A percentile compares a stretch with the other conserved stretches of the same genome.
These are phyloP conservation scores for Pestalotiopsis sp. DNA, from an alignment of 2,329 filamentous ascomycete species.

Conservation along the genomic window DNA sequence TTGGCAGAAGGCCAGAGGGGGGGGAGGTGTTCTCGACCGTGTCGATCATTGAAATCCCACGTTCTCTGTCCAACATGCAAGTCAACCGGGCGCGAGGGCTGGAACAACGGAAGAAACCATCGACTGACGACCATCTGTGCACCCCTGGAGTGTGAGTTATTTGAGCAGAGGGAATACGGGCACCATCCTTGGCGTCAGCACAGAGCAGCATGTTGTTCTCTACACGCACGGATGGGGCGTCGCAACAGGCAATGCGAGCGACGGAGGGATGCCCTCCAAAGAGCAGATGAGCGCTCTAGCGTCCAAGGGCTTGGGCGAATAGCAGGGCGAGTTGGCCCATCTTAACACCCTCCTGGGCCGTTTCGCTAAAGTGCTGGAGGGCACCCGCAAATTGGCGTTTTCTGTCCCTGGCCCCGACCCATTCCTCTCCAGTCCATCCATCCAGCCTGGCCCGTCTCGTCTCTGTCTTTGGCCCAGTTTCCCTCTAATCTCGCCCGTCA, in stretches of 20 bases:
- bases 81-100: neutral
- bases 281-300: slow-evolving; percentile 1
- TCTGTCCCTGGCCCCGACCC: slow-evolving; percentile 18
- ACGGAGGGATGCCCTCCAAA: neutral
- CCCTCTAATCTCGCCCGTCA: neutral
- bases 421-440: slow-evolving; percentile 5
- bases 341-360: slow-evolving; percentile 12
- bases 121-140: neutral
- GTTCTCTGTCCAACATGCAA: slow-evolving; percentile 6
- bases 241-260: neutral
- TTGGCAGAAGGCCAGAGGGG: neutral
- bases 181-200: neutral
- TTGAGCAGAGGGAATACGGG: neutral
- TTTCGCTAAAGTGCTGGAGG: slow-evolving; percentile 21
- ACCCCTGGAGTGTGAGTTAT: neutral
- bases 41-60: slow-evolving; percentile 9
- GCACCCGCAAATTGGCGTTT: slow-evolving; percentile 24
- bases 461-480: neutral
- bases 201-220: neutral
- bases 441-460: neutral
- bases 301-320: slow-evolving; percentile 17
- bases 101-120: slow-evolving; percentile 5
- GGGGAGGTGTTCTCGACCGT: neutral
- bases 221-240: neutral
- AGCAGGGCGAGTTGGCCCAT: slow-evolving; percentile 14